Evolutionary conservation across 192 early-diverging fungal genomes (phyloP), one percentile per base, ranked within the genome.

Genomic region (Mortierella claussenii): DNA sequence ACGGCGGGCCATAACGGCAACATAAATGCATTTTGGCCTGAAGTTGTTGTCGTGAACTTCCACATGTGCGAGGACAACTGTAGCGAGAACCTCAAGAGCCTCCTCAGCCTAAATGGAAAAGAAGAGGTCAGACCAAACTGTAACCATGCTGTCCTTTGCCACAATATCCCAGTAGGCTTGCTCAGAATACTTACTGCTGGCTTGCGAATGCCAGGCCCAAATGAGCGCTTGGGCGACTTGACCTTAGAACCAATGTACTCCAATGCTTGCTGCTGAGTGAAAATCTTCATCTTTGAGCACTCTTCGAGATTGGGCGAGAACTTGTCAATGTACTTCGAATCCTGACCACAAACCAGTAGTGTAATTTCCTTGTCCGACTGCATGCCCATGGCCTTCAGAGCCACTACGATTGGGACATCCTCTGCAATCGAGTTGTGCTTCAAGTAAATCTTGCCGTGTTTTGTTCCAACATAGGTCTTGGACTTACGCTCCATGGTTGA

Each of bases 331-430:
- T 93, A 90, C 54, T 91, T 86, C 8, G 87, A 86, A 49, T 99
- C 93, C 63, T 88, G 82, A 24, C 97, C 97, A 47, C 92, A 95
- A 31, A 99, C 89, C 32, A 99, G 83, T 69, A 95, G 92, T 33
- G 93, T 91, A 68, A 97, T 96, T 82, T 99, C 97, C 67, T 95
- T 92, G 65, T 99, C 97, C 7, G 93, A 89, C 49, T 94, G 91
- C 69, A 99, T 91, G 27, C 97, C 97, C 89, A 99, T 90, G 9
- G 95, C 96, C 81, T 96, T 95, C 82, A 99, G 85, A 3, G 93
- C 89, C 15, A 95, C 80, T 13, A 92, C 89, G 9, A 99, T 86
- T 11, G 97, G 95, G 0, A 99, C 80, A 47, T 98, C 96, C 37
- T 92, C 89, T 24, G 86, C 80, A 50, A 99, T 85, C 48, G 89